A percentile compares a stretch with the other conserved stretches of the same genome.
These are phyloP conservation scores for Endoconidiophora laricicola DNA, from an alignment of 2,329 filamentous ascomycete species.

Conservation along the genomic window DNA sequence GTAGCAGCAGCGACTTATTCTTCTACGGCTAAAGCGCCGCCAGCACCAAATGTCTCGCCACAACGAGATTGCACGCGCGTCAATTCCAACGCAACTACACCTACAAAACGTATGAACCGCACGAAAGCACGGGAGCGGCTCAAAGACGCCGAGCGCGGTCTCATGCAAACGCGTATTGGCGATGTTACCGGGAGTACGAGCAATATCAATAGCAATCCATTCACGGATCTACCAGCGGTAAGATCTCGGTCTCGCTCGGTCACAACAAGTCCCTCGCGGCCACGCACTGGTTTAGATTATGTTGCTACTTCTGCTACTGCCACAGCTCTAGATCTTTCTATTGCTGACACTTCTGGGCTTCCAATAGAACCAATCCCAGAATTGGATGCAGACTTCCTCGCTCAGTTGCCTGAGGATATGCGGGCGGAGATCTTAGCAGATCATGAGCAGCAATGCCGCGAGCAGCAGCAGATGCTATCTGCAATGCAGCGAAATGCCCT, in stretches of 20 bases:
- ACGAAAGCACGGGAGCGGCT: conserved; percentile 33
- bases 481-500: too few species aligned
- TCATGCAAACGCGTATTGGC: conserved; percentile 42
- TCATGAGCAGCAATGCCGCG: conserved; percentile 34
- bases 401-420: conserved; percentile 68
- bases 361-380: conserved; percentile 17
- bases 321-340: conserved; percentile 17
- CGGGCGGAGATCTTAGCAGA: conserved; percentile 63
- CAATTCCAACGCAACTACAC: not conserved
- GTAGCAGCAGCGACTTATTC: conserved; percentile 21
- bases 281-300: not conserved
- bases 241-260: not conserved
- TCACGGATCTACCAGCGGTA: not conserved
- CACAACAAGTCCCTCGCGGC: conserved; percentile 6
- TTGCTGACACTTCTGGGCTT: too few species aligned
- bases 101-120: conserved; percentile 22
- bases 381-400: conserved; percentile 57
- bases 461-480: too few species aligned
- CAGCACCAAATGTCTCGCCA: not conserved
- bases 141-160: conserved; percentile 36
- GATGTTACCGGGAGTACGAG: too few species aligned
- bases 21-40: not conserved
- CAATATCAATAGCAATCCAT: not conserved
- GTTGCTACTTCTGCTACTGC: conserved; percentile 15
- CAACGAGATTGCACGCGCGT: not conserved